These are phyloP conservation scores for Penicillium glabrum DNA, from an alignment of 2,329 filamentous ascomycete species.

Conservation along the genomic window DNA sequence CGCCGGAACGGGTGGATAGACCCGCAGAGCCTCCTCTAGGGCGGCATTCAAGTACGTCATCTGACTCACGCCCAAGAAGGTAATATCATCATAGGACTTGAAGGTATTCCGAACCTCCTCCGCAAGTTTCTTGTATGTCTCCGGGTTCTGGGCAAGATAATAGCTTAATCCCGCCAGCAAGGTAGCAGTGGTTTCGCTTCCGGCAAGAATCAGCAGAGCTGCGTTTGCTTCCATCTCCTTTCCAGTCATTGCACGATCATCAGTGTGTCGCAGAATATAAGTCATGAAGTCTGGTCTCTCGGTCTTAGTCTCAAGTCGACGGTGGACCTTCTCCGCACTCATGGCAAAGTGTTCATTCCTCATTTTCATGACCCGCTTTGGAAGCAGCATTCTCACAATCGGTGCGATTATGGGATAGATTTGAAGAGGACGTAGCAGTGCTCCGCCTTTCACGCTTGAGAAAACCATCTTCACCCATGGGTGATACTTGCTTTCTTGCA, in stretches of 20 bases:
- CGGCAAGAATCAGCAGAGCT: constrained; percentile 42
- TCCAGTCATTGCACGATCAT: constrained; percentile 24
- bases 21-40: constrained; percentile 42
- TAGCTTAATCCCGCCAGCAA: constrained; percentile 41
- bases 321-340: constrained; percentile 24
- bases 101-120: constrained; percentile 21
- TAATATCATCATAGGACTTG: constrained; percentile 32
- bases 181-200: constrained; percentile 48
- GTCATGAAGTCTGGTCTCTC: constrained; percentile 42
- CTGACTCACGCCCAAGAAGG: constrained; percentile 26
- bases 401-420: constrained; percentile 17
- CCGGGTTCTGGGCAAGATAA: constrained; percentile 30
- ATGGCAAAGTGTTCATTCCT: constrained; percentile 13
- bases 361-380: constrained; percentile 8
- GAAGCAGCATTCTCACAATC: constrained; percentile 8
- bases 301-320: constrained; percentile 23
- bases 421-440: constrained; percentile 5
- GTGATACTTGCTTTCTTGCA: constrained; percentile 36
- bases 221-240: constrained; percentile 42
- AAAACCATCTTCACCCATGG: constrained; percentile 41
- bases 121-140: constrained; percentile 5
- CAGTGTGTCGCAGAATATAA: constrained; percentile 36
- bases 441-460: constrained; percentile 8
- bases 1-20: constrained; percentile 44
- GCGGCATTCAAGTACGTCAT: constrained; percentile 41